These are phyloP conservation scores for Pilobolus umbonatus DNA, from an alignment of 192 early-diverging fungal genomes.

Conservation along the genomic window DNA sequence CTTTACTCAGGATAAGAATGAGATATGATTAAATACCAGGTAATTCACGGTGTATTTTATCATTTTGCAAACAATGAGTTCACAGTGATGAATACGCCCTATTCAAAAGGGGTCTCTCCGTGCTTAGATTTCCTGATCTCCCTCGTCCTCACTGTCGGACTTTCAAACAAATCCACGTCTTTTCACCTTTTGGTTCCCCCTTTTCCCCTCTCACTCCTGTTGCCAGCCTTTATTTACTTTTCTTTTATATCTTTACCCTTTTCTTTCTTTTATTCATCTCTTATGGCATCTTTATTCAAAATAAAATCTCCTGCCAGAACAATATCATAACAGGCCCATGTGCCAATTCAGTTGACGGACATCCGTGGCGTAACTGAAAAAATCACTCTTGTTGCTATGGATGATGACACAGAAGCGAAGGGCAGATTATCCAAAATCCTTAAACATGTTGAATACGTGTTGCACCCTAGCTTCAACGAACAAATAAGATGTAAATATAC, in stretches of 20 bases:
- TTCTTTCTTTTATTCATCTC: background rate
- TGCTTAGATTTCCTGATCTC: too few species aligned
- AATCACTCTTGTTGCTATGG: slow-evolving; percentile 38
- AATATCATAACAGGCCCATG: slow-evolving; percentile 8
- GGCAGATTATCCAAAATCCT: slow-evolving; percentile 27
- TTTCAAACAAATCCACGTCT: too few species aligned
- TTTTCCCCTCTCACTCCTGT: too few species aligned
- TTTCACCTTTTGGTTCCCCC: too few species aligned
- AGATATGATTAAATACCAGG: too few species aligned
- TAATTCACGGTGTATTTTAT: too few species aligned
- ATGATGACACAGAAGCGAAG: slow-evolving; percentile 34
- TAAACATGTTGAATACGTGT: slow-evolving; percentile 41
- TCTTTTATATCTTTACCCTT: too few species aligned
- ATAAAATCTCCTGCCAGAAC: slow-evolving; percentile 18
- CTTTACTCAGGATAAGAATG: slow-evolving; percentile 5
- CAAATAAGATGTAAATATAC: slow-evolving; percentile 39
- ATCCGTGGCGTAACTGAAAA: slow-evolving; percentile 43
- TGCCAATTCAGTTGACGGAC: slow-evolving; percentile 19
- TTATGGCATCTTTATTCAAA: background rate
- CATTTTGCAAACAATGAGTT: too few species aligned
- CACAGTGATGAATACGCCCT: too few species aligned
- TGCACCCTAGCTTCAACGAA: slow-evolving; percentile 44
- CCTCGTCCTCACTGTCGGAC: too few species aligned
- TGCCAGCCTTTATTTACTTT: background rate
- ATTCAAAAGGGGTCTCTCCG: too few species aligned